These are phyloP conservation scores for Aspergillus costaricaensis DNA, from an alignment of 2,329 filamentous ascomycete genomes.

Conservation along the genomic window DNA sequence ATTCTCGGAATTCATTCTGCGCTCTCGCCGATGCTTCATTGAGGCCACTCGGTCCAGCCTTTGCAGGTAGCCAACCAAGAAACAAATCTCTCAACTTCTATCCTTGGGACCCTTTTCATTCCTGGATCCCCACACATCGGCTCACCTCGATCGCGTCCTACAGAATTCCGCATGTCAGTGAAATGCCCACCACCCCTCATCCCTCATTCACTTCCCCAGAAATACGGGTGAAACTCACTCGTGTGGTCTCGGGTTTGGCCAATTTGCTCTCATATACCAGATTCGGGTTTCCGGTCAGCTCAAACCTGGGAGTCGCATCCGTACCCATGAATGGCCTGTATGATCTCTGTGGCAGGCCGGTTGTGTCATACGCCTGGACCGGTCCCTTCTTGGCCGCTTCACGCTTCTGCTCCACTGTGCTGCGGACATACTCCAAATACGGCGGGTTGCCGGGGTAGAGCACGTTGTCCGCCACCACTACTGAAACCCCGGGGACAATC, in stretches of 20 bases:
- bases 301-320: constrained; percentile 30
- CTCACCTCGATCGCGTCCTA: constrained; percentile 38
- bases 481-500: constrained; percentile 56
- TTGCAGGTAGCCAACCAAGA: background rate
- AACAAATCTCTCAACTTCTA: background rate
- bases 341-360: constrained; percentile 24
- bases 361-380: constrained; percentile 19
- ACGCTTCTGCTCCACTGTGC: constrained; percentile 63
- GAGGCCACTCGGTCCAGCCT: background rate
- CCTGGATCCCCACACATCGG: constrained; percentile 32
- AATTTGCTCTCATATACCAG: constrained; percentile 64
- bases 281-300: constrained; percentile 59
- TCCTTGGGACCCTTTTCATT: constrained; percentile 7
- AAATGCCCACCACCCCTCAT: background rate
- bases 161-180: constrained; percentile 1
- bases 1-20: constrained; percentile 2
- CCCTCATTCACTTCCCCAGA: background rate
- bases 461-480: constrained; percentile 50
- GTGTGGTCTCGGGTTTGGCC: constrained; percentile 30
- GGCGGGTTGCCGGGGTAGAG: constrained; percentile 47
- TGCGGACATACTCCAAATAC: constrained; percentile 65
- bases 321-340: constrained; percentile 28
- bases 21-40: constrained; percentile 13
- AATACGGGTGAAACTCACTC: constrained; percentile 23
- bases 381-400: constrained; percentile 37